Base-by-base conservation (phyloP, 2,329 filamentous ascomycete species). In the Fusarium odoratissimum region DNA sequence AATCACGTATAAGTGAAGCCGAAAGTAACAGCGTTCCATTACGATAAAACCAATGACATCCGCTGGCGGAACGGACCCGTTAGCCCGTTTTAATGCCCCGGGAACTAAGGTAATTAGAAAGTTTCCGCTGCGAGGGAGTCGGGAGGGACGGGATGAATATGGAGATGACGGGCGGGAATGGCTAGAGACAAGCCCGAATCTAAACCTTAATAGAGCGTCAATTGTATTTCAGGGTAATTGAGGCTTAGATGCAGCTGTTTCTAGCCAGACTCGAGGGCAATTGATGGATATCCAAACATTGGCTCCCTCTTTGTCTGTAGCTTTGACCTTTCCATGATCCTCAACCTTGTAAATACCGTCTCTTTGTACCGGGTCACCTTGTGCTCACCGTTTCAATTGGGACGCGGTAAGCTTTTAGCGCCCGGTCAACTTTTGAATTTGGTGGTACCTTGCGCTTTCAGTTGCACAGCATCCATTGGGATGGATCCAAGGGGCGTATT, bases 401-500 rank as follows among this genome's bases (percentile, higher is more conserved):
- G 48, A 66, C 54, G 46, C 66, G 66, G 66, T 35, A 64, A 46
- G 56, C 45, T 52, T 38, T 70, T 73, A 72, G 69, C 65, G 65
- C 42, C 65, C 60, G 49, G 49, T 42, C 21, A 51, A 33, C 45
- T 16, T 45, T 40, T 23, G 56, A 62, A 42, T 25, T 52, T 40
- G 30, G 54, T 25, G 60, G 44, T 69, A 69, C 13, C 57, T 42
- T 33, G 64, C 48, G 23, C 46, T 33, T 13, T 49, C 23, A 49
- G 23, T 70, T 48, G 56, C 51, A 66, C 49, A 33, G 55, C 51
- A 54, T 61, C 44, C 44, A 46, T 30, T 30, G 25, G 46, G 46
- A 49, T 42, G 62, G 48, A 52, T 52, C 49, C 17, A 42, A 68
- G 64, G 64, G 65, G 57, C 44, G 16, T 25, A 28, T 35, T 33